A percentile compares a stretch with the other conserved stretches of the same genome.
Evolutionary conservation across 495 filamentous ascomycete species (phyloP).

Genomic region (Talaromyces thailandensis): DNA sequence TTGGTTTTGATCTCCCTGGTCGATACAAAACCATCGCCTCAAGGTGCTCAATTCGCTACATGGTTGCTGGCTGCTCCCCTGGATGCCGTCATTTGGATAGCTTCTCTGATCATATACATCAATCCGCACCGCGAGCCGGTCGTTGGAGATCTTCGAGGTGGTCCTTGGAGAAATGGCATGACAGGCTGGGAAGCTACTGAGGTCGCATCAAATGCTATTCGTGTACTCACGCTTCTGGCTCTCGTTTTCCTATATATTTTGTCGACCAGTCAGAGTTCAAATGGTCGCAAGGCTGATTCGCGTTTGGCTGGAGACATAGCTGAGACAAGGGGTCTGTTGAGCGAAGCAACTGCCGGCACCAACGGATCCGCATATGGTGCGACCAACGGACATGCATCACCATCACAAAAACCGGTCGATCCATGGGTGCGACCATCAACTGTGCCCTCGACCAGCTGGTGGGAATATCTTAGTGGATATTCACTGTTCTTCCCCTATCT

Average conservation of each 20-base stretch:
- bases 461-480: conserved; percentile 86
- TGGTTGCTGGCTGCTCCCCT: conserved; percentile 61
- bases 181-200: conserved; percentile 60
- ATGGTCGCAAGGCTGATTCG: conserved; percentile 14
- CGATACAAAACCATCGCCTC: conserved; percentile 69
- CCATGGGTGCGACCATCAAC: conserved; percentile 60
- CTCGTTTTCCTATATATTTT: conserved; percentile 51
- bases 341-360: conserved; percentile 33
- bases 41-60: conserved; percentile 58
- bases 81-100: conserved; percentile 59
- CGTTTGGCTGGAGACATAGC: conserved; percentile 24
- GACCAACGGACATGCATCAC: conserved; percentile 25
- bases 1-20: conserved; percentile 71
- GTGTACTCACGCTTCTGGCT: conserved; percentile 49
- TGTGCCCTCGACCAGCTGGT: conserved; percentile 64
- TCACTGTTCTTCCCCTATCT: conserved; percentile 88
- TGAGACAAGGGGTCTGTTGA: conserved; percentile 49
- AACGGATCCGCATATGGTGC: conserved; percentile 47
- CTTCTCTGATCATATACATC: conserved; percentile 53
- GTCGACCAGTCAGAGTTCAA: conserved; percentile 33
- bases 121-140: conserved; percentile 47
- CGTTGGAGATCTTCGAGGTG: conserved; percentile 44
- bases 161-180: conserved; percentile 35
- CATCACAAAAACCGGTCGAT: conserved; percentile 31
- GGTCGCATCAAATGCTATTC: conserved; percentile 47